Conservation (phyloP, 192 early-diverging fungal genomes). For the Chytriomyces sp. region DNA sequence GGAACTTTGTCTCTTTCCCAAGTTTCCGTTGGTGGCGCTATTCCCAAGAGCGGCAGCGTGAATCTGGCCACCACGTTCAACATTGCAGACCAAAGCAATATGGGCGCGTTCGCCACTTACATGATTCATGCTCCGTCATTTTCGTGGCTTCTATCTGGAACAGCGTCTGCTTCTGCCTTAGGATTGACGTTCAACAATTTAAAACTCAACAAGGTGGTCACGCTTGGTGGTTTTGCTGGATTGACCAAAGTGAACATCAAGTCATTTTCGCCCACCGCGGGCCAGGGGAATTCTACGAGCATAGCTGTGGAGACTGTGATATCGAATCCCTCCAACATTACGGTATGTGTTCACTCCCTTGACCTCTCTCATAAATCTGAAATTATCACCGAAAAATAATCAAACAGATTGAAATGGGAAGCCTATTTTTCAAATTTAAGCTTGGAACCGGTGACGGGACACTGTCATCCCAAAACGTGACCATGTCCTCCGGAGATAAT, state of each 20-base stretch:
- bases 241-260: constrained; percentile 27
- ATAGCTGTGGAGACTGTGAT: background rate
- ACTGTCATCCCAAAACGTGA: background rate
- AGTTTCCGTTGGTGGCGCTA: constrained; percentile 31
- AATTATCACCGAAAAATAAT: background rate
- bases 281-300: background rate
- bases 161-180: constrained; percentile 27
- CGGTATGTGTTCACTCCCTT: background rate
- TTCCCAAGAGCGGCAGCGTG: constrained; percentile 25
- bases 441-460: constrained; percentile 11
- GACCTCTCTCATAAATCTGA: background rate
- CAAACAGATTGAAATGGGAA: constrained; percentile 20
- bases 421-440: constrained; percentile 14
- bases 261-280: constrained; percentile 25
- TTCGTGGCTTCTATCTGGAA: constrained; percentile 33
- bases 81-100: constrained; percentile 7
- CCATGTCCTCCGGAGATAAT: constrained; percentile 9
- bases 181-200: constrained; percentile 41
- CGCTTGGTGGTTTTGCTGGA: constrained; percentile 27
- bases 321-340: constrained; percentile 13
- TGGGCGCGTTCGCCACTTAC: constrained; percentile 34
- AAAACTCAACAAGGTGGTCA: constrained; percentile 38
- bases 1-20: constrained; percentile 27
- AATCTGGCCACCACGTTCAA: constrained; percentile 4
- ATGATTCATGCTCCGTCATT: constrained; percentile 28